Conservation (phyloP, 2,329 filamentous ascomycete genomes). For the Calonectria montana region DNA sequence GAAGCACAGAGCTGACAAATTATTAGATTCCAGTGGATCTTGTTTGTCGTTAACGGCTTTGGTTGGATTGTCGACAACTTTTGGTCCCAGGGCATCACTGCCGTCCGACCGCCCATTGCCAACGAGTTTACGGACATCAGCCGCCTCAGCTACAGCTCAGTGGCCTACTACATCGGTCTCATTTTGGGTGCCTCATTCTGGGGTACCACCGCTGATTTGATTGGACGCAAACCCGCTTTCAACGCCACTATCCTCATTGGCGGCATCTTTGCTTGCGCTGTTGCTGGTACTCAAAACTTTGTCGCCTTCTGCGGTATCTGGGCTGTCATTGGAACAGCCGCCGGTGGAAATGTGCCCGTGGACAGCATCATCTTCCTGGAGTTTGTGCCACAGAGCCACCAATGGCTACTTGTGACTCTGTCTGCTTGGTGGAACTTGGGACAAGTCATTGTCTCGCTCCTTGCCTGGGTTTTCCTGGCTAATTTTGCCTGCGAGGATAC, state of each 20-base stretch:
- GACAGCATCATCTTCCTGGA: constrained; percentile 62
- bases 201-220: constrained; percentile 54
- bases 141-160: constrained; percentile 46
- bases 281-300: constrained; percentile 69
- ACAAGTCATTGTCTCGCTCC: constrained; percentile 53
- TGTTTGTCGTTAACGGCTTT: constrained; percentile 59
- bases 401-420: constrained; percentile 55
- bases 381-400: constrained; percentile 56
- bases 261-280: constrained; percentile 67
- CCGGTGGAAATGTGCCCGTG: constrained; percentile 59
- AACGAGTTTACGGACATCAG: constrained; percentile 49
- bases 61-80: constrained; percentile 60
- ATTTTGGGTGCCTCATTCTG: constrained; percentile 59
- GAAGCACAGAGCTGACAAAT: neutral
- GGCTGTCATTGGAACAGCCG: constrained; percentile 57
- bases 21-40: constrained; percentile 52
- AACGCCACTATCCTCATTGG: constrained; percentile 57
- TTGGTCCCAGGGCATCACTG: constrained; percentile 51
- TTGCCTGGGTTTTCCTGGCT: constrained; percentile 51
- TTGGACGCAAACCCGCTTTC: constrained; percentile 57
- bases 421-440: constrained; percentile 62
- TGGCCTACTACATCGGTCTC: constrained; percentile 54
- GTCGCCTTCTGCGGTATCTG: constrained; percentile 66
- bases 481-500: constrained; percentile 48
- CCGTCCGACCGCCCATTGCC: constrained; percentile 46